Conservation (phyloP, 768 basidiomycete genomes). For the Plicaturopsis crispa region DNA sequence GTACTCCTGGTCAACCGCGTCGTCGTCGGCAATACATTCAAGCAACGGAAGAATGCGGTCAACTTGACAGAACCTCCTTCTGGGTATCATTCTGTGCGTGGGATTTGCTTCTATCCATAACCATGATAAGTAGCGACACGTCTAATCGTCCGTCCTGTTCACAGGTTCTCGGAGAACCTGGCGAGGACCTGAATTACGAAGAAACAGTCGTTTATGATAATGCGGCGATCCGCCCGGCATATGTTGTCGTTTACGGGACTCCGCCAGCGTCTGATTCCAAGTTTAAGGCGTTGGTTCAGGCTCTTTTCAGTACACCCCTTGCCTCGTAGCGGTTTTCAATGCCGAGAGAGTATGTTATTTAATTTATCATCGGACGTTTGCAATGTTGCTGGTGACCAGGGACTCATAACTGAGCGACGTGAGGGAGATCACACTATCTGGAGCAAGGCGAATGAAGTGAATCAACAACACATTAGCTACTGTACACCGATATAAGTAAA, state of each 20-base stretch:
- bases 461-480: too few species aligned
- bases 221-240: conserved; percentile 67
- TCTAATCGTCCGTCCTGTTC: conserved; percentile 2
- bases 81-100: conserved; percentile 60
- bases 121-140: neutral
- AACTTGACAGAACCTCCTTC: conserved; percentile 42
- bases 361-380: too few species aligned
- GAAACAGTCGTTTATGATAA: conserved; percentile 65
- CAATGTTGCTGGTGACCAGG: too few species aligned
- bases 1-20: conserved; percentile 54
- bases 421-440: too few species aligned
- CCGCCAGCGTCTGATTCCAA: neutral
- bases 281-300: neutral
- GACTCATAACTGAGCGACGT: too few species aligned
- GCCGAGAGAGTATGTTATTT: too few species aligned
- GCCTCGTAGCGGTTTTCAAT: neutral
- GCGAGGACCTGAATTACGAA: conserved; percentile 62
- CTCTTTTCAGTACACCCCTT: neutral
- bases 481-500: too few species aligned
- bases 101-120: conserved; percentile 1
- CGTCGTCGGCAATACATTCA: conserved; percentile 52
- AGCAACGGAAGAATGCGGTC: conserved; percentile 40
- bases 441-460: too few species aligned
- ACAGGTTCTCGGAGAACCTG: conserved; percentile 62
- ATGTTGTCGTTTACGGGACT: conserved; percentile 61